Conservation (phyloP, 495 filamentous ascomycete genomes). For the Penicillium steckii region DNA sequence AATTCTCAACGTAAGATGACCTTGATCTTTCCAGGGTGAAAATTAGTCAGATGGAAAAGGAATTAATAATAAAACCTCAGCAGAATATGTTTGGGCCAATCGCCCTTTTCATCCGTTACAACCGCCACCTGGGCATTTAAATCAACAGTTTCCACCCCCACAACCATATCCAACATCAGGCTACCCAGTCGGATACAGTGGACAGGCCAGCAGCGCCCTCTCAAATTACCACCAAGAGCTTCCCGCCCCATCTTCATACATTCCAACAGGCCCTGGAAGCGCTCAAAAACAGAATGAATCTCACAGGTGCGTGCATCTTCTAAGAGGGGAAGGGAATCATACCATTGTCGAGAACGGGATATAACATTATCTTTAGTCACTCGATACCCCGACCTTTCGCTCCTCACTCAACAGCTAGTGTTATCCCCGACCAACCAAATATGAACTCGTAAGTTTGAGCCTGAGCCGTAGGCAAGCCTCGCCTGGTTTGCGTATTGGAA, state of each 20-base stretch:
- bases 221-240: constrained; percentile 15
- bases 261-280: constrained; percentile 11
- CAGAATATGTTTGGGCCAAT: constrained; percentile 26
- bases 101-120: constrained; percentile 23
- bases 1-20: constrained; percentile 20
- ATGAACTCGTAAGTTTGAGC: constrained; percentile 23
- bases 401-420: constrained; percentile 4
- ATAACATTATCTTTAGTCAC: constrained; percentile 14
- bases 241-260: constrained; percentile 14
- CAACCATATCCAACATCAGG: constrained; percentile 18
- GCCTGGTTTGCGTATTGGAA: not conserved
- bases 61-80: constrained; percentile 5
- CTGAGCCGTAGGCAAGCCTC: not conserved
- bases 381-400: constrained; percentile 16
- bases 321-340: not conserved
- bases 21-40: not conserved
- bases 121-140: constrained; percentile 16
- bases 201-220: constrained; percentile 7
- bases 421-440: constrained; percentile 17
- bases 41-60: not conserved
- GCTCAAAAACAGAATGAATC: constrained; percentile 13
- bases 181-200: constrained; percentile 16
- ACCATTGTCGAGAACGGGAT: not conserved
- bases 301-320: constrained; percentile 14
- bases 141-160: constrained; percentile 14